phyloP scores from a whole-genome alignment of 352 stramenopile genomes.

The Phytophthora uliginosa region DNA sequence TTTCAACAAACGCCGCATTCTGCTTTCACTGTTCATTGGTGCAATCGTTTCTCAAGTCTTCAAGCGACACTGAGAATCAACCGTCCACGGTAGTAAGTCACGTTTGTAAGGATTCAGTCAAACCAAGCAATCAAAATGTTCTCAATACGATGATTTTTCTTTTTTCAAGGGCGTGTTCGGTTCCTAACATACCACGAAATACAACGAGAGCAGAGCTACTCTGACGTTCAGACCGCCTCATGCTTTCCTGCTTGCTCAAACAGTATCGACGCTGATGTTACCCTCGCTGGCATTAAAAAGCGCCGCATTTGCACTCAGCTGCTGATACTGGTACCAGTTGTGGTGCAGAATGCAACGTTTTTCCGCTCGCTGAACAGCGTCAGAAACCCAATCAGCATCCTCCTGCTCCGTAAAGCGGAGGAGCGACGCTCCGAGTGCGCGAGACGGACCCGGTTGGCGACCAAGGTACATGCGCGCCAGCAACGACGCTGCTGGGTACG shows the following conservation, averaged over 20 bases:
- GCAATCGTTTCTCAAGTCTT: background rate
- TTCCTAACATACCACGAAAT: no score
- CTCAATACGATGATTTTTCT: no score
- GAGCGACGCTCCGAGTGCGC: slow-evolving; percentile 24
- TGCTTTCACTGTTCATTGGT: background rate
- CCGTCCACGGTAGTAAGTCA: no score
- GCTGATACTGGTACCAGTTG: slow-evolving; percentile 43
- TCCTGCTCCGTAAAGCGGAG: slow-evolving; percentile 35
- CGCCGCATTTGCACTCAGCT: slow-evolving; percentile 20
- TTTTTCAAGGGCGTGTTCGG: no score
- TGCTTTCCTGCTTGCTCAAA: slow-evolving; percentile 15
- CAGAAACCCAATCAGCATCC: slow-evolving; percentile 19
- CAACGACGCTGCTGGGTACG: slow-evolving; percentile 39
- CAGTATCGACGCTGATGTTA: background rate
- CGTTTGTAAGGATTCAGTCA: no score
- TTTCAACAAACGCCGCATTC: background rate
- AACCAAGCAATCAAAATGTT: no score
- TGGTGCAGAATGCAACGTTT: slow-evolving; percentile 43
- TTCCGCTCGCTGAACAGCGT: slow-evolving; percentile 25
- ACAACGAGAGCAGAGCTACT: background rate
- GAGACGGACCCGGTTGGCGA: slow-evolving; percentile 21
- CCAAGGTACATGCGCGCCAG: slow-evolving; percentile 46
- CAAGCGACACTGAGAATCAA: no score
- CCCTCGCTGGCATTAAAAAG: slow-evolving; percentile 1
- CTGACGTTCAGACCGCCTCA: background rate